Percentiles rank a stretch among this genome's conserved stretches.
These are phyloP conservation scores for Didymella pinodella DNA, from an alignment of 2,329 filamentous ascomycete species.

Conservation along the genomic window DNA sequence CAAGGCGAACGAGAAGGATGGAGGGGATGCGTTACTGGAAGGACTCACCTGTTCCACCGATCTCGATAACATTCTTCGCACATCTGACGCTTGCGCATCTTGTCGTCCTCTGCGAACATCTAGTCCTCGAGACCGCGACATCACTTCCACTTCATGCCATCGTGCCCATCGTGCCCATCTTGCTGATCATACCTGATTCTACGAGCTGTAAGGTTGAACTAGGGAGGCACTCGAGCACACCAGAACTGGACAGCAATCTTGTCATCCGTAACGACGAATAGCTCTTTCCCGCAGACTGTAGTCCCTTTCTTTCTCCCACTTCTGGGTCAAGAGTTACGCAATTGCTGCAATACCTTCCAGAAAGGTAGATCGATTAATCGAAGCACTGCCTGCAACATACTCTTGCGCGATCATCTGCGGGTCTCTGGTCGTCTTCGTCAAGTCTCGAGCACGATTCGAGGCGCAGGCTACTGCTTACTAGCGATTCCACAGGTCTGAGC, in stretches of 20 bases:
- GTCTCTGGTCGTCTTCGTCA: constrained; percentile 58
- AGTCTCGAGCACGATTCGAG: neutral
- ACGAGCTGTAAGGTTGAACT: neutral
- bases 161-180: constrained; percentile 67
- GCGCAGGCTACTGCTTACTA: constrained; percentile 57
- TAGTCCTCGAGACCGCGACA: constrained; percentile 85
- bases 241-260: constrained; percentile 87
- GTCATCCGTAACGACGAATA: constrained; percentile 78
- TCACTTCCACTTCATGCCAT: constrained; percentile 71
- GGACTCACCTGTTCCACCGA: constrained; percentile 5
- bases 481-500: constrained; percentile 87
- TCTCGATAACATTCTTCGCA: constrained; percentile 57
- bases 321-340: constrained; percentile 70
- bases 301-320: constrained; percentile 75
- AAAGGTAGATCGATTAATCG: constrained; percentile 80
- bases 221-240: neutral
- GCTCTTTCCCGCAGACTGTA: constrained; percentile 81
- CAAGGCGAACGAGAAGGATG: neutral
- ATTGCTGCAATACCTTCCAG: constrained; percentile 73
- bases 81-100: constrained; percentile 79
- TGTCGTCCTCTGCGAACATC: constrained; percentile 74
- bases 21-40: neutral
- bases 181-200: constrained; percentile 75
- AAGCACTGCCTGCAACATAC: constrained; percentile 79
- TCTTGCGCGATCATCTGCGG: constrained; percentile 71